phyloP scores from a whole-genome alignment of 108 stramenopile species.

The Pinguiococcus pyrenoidosus region DNA sequence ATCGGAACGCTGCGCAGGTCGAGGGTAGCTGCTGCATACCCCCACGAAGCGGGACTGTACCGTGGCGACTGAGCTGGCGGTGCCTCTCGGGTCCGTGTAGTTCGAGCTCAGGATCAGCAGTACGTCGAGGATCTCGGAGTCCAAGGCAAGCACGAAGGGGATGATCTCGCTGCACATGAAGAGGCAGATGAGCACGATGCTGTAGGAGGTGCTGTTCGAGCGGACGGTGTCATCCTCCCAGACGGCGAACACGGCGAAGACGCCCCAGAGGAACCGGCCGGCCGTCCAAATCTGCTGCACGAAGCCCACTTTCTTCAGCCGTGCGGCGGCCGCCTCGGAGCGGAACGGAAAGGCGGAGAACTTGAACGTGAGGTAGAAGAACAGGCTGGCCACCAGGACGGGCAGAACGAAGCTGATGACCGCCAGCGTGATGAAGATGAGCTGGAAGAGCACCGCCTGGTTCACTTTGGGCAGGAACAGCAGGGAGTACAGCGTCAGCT shows the following conservation, averaged over 20 bases:
- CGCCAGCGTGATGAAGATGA: constrained; percentile 57
- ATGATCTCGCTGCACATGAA: not conserved
- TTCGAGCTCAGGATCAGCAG: constrained; percentile 13
- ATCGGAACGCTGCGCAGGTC: too few species aligned
- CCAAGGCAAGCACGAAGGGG: not conserved
- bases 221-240: constrained; percentile 9
- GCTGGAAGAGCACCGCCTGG: constrained; percentile 22
- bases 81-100: too few species aligned
- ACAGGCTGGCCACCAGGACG: constrained; percentile 47
- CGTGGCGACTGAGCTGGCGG: too few species aligned
- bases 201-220: too few species aligned
- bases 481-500: constrained; percentile 56
- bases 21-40: too few species aligned
- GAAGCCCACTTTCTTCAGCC: constrained; percentile 3
- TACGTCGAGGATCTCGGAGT: constrained; percentile 12
- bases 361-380: constrained; percentile 51
- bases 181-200: not conserved
- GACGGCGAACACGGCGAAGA: constrained; percentile 16
- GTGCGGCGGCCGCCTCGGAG: not conserved
- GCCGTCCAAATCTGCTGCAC: constrained; percentile 22
- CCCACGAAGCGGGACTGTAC: constrained; percentile 10
- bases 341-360: constrained; percentile 47
- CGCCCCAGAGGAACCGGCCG: constrained; percentile 28
- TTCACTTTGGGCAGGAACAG: constrained; percentile 52
- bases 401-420: constrained; percentile 58